Evolutionary conservation across 495 filamentous ascomycete species (phyloP).

Genomic region (Oleoguttula mirabilis): DNA sequence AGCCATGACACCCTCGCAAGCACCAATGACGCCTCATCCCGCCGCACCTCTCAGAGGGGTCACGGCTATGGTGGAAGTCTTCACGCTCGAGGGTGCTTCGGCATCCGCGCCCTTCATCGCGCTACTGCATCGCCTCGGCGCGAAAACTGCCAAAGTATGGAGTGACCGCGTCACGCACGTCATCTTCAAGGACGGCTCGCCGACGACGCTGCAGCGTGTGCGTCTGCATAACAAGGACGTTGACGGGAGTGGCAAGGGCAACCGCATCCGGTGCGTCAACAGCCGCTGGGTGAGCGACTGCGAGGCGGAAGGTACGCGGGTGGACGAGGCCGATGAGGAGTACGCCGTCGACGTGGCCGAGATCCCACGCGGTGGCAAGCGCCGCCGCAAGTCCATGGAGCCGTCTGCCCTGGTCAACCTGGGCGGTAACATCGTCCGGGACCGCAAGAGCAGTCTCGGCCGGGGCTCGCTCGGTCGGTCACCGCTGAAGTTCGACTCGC

Average conservation of each 20-base stretch:
- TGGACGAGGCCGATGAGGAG: constrained; percentile 42
- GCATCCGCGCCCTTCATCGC: constrained; percentile 75
- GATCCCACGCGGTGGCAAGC: constrained; percentile 62
- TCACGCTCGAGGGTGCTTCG: constrained; percentile 77
- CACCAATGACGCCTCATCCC: constrained; percentile 20
- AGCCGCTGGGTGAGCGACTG: constrained; percentile 19
- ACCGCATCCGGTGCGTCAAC: constrained; percentile 17
- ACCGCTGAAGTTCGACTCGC: constrained; percentile 12
- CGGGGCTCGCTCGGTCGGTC: constrained; percentile 15
- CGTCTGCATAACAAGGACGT: constrained; percentile 60
- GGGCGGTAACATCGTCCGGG: constrained; percentile 15
- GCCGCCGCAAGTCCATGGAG: constrained; percentile 86
- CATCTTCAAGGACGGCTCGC: constrained; percentile 85
- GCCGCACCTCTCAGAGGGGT: constrained; percentile 15
- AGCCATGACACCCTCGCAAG: constrained; percentile 13
- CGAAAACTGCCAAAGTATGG: constrained; percentile 73
- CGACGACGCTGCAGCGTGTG: constrained; percentile 79
- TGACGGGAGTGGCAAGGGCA: constrained; percentile 40
- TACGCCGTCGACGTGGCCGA: constrained; percentile 62
- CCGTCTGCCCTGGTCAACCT: constrained; percentile 63
- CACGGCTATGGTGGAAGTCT: constrained; percentile 58
- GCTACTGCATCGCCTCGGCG: constrained; percentile 73
- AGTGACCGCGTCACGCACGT: constrained; percentile 88
- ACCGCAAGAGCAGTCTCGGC: constrained; percentile 11
- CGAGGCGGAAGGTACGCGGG: constrained; percentile 27